Conservation (phyloP, 768 basidiomycete genomes). For the Leccinellum luteum region DNA sequence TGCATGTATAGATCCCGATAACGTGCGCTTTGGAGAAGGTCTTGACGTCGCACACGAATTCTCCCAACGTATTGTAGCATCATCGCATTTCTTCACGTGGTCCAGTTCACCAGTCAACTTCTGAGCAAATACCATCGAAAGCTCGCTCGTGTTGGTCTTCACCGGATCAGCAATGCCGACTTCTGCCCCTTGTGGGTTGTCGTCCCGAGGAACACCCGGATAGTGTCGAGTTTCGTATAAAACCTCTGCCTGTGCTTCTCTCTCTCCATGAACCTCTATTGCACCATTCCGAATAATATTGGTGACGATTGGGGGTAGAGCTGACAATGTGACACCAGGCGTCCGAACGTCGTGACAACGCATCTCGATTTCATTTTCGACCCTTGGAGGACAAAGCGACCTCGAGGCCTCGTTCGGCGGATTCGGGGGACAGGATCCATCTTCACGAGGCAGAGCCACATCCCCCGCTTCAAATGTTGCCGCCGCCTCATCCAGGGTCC, state of each 20-base stretch:
- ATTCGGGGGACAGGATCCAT: background rate
- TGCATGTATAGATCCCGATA: slow-evolving; percentile 16
- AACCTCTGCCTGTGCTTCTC: background rate
- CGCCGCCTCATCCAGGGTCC: no score
- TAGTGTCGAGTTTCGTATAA: background rate
- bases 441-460: background rate
- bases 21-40: slow-evolving; percentile 2
- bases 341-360: background rate
- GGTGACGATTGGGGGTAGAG: background rate
- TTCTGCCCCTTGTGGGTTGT: background rate
- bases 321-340: background rate
- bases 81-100: background rate
- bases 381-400: background rate
- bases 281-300: background rate
- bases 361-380: background rate
- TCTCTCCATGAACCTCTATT: background rate
- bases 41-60: background rate
- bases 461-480: background rate
- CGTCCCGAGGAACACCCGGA: background rate
- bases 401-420: background rate
- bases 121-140: background rate
- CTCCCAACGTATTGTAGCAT: background rate
- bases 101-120: background rate
- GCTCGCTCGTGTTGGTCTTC: background rate
- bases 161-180: background rate